These are phyloP conservation scores for Chaetomium olivaceum DNA, from an alignment of 2,329 filamentous ascomycete genomes.

Conservation along the genomic window DNA sequence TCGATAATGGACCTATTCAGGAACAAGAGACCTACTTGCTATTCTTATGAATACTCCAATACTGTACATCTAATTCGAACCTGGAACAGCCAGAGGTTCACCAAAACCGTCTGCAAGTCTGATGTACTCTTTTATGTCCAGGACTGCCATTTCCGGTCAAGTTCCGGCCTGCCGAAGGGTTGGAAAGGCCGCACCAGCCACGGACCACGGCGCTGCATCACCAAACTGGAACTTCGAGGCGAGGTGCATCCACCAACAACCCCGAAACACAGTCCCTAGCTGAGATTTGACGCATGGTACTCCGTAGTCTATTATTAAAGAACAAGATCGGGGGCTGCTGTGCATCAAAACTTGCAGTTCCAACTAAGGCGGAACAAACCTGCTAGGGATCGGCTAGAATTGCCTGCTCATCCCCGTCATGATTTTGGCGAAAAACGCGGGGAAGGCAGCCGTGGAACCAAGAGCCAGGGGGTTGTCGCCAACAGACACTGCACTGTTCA, in stretches of 20 bases:
- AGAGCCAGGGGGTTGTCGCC: background rate
- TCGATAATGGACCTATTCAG: background rate
- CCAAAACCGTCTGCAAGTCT: background rate
- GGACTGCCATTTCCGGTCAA: constrained; percentile 16
- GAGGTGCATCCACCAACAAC: background rate
- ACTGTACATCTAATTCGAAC: background rate
- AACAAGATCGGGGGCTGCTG: background rate
- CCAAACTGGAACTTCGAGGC: background rate
- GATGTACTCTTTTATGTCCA: constrained; percentile 8
- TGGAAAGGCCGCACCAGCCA: constrained; percentile 20
- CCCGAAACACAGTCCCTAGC: background rate
- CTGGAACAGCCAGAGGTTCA: background rate
- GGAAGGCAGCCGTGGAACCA: background rate
- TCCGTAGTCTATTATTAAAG: background rate
- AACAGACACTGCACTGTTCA: background rate
- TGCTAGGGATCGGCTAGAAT: background rate
- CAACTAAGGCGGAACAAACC: background rate
- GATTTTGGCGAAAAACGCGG: background rate
- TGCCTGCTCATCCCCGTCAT: background rate
- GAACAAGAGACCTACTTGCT: background rate
- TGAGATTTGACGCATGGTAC: background rate
- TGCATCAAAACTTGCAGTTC: background rate
- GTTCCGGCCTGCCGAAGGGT: constrained; percentile 10
- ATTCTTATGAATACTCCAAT: background rate
- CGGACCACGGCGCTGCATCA: background rate